Evolutionary conservation across 2,329 filamentous ascomycete genomes (phyloP), one percentile per base, ranked within the genome.

Genomic region (Rhinocladiella mackenziei): DNA sequence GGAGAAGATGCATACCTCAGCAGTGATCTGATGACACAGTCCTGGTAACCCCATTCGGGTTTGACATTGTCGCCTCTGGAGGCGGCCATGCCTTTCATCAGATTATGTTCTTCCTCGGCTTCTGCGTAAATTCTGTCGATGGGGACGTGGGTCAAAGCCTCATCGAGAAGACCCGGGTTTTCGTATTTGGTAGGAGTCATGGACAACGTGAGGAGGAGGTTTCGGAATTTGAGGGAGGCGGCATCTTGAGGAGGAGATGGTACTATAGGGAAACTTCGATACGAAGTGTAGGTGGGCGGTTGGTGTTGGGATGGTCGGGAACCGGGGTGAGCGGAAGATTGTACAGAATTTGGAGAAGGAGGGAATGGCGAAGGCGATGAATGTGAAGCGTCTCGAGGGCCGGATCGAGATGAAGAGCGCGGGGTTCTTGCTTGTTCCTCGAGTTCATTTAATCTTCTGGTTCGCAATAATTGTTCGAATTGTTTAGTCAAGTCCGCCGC

Each of bases 41-140:
- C 92, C 66, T 97, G 91, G 63, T 97, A 96, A 45, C 89, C 91
- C 91, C 91, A 97, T 71, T 89, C 84, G 1, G 89, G 80, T 63
- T 85, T 84, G 55, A 80, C 77, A 43, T 83, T 86, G 44, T 85
- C 80, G 14, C 86, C 86, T 70, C 95, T 81, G 56, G 88, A 94
- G 62, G 85, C 85, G 22, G 91, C 91, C 65, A 94, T 83, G 23
- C 88, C 92, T 60, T 85, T 81, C 57, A 94, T 73, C 20, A 96
- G 82, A 63, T 96, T 88, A 54, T 79, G 81, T 67, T 97, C 89
- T 64, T 97, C 91, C 63, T 97, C 89, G 39, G 92, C 92, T 63
- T 96, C 89, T 55, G 83, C 78, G 66, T 97, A 97, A 57, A 98
- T 87, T 56, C 87, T 80, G 62, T 96, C 88, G 20, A 97, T 72